Base-by-base conservation (phyloP, 371 early-diverging fungal species). In the Mortierella sp. region DNA sequence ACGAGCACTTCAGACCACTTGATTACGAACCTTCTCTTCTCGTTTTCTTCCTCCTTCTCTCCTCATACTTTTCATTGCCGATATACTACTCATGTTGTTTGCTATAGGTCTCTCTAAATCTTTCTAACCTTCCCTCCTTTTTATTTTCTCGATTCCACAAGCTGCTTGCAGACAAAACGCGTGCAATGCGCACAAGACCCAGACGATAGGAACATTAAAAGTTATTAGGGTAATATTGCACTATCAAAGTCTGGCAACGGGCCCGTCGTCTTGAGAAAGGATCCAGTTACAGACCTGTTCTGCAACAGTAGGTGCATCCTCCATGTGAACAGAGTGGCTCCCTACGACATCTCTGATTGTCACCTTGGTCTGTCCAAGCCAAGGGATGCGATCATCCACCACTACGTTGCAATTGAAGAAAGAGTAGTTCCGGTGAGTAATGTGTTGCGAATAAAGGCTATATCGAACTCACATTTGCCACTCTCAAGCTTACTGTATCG, bases 301-400 rank as follows among this genome's bases (percentile, higher is more conserved):
- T 16, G 81, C 77, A 3, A 81, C 60, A 7, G 28, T 0, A 1
- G 63, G 77, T 1, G 76, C 74, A 65, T 80, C 71, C 28, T 80
- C 80, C 54, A 80, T 57, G 38, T 80, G 76, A 5, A 80, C 75
- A 38, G 70, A 71, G 28, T 80, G 80, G 38, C 28, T 45, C 4
- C 80, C 80, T 0, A 58, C 70, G 42, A 75, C 71, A 9, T 24
- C 31, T 9, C 19, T 70, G 44, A 75, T 71, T 6, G 80, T 80
- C 24, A 58, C 60, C 60, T 74, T 71, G 11, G 72, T 50, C 60
- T 75, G 70, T 28, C 13, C 3, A 28, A 72, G 47, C 80, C 80
- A 80, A 8, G 31, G 31, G 34, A 42, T 34, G 19, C 80, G 54
- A 10, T 60, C 54, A 7, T 72, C 75, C 19, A 80, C 58, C 31